A percentile compares a stretch with the other conserved stretches of the same genome.
Conservation (phyloP, 2,329 filamentous ascomycete genomes). For the Rugonectria rugulosa region DNA sequence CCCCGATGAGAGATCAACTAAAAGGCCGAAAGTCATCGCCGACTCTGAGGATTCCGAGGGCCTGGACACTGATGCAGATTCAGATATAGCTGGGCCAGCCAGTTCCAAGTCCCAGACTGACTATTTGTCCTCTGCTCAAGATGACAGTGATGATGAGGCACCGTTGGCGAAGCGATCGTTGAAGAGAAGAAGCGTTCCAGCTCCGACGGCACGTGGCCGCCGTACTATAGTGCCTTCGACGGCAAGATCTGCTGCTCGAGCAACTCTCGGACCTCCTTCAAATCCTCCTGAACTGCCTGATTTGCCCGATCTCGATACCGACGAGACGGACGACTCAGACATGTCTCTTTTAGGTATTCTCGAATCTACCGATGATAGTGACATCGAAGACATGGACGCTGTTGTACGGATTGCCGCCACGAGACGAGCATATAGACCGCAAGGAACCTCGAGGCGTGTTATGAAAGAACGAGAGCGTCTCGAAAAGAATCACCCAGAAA, state of each 20-base stretch:
- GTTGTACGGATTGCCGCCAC: constrained; percentile 31
- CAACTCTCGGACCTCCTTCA: not conserved
- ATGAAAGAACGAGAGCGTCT: constrained; percentile 69
- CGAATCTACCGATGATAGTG: constrained; percentile 30
- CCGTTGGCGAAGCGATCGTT: constrained; percentile 26
- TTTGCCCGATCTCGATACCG: too few relatives aligned
- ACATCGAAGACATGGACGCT: constrained; percentile 21
- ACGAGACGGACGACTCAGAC: not conserved
- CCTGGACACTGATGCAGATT: constrained; percentile 42
- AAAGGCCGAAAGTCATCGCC: constrained; percentile 40
- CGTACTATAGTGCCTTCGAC: not conserved
- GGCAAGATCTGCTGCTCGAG: too few relatives aligned
- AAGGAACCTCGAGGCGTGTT: constrained; percentile 36
- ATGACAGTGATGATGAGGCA: constrained; percentile 42
- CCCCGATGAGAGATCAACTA: constrained; percentile 34
- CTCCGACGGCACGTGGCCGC: too few relatives aligned
- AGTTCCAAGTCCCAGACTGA: constrained; percentile 25
- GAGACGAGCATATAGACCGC: constrained; percentile 46
- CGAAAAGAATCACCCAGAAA: constrained; percentile 77
- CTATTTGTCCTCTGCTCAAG: constrained; percentile 22
- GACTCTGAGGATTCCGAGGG: constrained; percentile 39
- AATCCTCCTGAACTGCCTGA: too few relatives aligned
- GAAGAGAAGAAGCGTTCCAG: too few relatives aligned
- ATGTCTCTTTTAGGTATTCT: constrained; percentile 10
- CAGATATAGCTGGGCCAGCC: constrained; percentile 40